A percentile compares a stretch with the other conserved stretches of the same genome.
Conservation (phyloP, 2,329 filamentous ascomycete species). For the Triangularia setosa region DNA sequence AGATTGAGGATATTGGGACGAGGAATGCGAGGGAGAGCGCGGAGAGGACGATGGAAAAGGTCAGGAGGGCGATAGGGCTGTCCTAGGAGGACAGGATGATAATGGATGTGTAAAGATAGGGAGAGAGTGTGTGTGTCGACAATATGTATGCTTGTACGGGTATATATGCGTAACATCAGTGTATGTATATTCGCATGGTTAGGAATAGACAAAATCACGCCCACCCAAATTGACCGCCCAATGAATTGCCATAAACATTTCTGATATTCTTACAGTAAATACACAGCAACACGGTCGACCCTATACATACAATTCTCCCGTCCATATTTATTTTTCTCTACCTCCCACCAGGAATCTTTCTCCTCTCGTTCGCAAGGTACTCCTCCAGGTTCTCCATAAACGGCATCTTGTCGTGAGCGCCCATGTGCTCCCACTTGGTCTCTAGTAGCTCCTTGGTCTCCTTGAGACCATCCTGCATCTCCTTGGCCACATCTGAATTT, state of each 20-base stretch:
- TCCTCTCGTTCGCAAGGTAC: slow-evolving; percentile 50
- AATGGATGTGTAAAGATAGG: not conserved
- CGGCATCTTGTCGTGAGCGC: slow-evolving; percentile 45
- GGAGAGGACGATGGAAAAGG: slow-evolving; percentile 50
- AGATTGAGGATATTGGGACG: slow-evolving; percentile 56
- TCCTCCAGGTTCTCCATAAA: slow-evolving; percentile 54
- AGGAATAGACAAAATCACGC: not conserved
- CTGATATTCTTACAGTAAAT: not conserved
- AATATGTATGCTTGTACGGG: not conserved
- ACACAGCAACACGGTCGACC: not conserved
- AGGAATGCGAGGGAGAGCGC: slow-evolving; percentile 60
- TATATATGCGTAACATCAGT: no score
- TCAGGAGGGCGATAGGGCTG: slow-evolving; percentile 50
- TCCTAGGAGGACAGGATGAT: slow-evolving; percentile 16
- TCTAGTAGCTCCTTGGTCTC: slow-evolving; percentile 42
- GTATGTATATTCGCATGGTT: not conserved
- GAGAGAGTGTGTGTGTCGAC: not conserved
- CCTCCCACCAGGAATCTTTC: slow-evolving; percentile 34
- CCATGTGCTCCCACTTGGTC: slow-evolving; percentile 53
- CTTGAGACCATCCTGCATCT: slow-evolving; percentile 47
- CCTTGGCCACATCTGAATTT: slow-evolving; percentile 45
- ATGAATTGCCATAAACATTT: not conserved
- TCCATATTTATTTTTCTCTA: slow-evolving; percentile 7
- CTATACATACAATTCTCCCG: slow-evolving; percentile 1
- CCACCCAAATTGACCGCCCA: not conserved